Evolutionary conservation across 495 filamentous ascomycete genomes (phyloP).

Genomic region (Hyaloscypha hepaticicola): DNA sequence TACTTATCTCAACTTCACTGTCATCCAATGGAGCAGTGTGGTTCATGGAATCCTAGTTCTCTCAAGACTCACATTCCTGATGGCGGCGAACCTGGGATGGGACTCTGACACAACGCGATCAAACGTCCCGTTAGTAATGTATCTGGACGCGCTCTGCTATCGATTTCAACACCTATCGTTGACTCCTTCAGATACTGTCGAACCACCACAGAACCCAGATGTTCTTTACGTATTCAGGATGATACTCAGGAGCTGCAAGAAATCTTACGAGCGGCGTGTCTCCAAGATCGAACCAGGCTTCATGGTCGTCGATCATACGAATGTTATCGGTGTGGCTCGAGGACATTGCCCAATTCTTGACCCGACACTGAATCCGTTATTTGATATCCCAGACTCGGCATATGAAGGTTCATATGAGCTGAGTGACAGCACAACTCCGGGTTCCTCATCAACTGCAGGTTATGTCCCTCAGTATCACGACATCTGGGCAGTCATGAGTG

Average conservation of each 20-base stretch:
- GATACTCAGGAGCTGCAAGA: slow-evolving; percentile 26
- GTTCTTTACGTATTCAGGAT: slow-evolving; percentile 21
- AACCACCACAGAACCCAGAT: slow-evolving; percentile 16
- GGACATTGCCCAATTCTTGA: slow-evolving; percentile 28
- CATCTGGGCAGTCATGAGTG: slow-evolving; percentile 31
- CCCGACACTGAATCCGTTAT: slow-evolving; percentile 12
- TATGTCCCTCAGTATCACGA: slow-evolving; percentile 21
- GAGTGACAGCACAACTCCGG: background rate
- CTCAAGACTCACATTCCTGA: slow-evolving; percentile 36
- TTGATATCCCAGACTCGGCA: slow-evolving; percentile 9
- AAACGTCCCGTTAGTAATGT: slow-evolving; percentile 24
- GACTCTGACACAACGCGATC: slow-evolving; percentile 16
- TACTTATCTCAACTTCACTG: slow-evolving; percentile 28
- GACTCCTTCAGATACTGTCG: background rate
- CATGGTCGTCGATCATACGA: slow-evolving; percentile 6
- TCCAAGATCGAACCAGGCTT: slow-evolving; percentile 13
- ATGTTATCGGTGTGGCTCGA: slow-evolving; percentile 11
- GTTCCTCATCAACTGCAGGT: background rate
- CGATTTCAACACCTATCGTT: slow-evolving; percentile 22
- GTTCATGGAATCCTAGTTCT: slow-evolving; percentile 35
- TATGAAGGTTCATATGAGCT: slow-evolving; percentile 12
- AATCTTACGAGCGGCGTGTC: slow-evolving; percentile 23
- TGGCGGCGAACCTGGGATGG: slow-evolving; percentile 31
- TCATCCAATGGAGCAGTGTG: slow-evolving; percentile 30
- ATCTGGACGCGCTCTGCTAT: slow-evolving; percentile 29